phyloP scores from a whole-genome alignment of 2,329 filamentous ascomycete genomes.

The Colletotrichum sp. region DNA sequence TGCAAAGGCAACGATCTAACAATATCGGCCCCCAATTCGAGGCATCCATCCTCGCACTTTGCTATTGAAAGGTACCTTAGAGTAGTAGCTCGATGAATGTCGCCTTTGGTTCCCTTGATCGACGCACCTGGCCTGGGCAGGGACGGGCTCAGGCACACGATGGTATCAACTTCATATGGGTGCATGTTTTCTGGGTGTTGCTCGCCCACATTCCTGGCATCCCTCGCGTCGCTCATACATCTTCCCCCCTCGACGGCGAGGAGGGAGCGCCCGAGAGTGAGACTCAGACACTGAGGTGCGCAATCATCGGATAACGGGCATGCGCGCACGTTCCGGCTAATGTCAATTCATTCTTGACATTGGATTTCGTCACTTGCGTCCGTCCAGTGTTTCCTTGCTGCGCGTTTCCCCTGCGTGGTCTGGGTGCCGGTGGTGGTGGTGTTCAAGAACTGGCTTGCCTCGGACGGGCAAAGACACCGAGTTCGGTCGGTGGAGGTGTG shows the following conservation, averaged over 20 bases:
- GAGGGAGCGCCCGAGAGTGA: not conserved
- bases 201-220: slow-evolving; percentile 8
- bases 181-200: not conserved
- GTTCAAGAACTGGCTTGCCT: not conserved
- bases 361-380: not conserved
- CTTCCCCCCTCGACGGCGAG: not conserved
- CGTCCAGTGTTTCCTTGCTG: not conserved
- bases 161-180: not conserved
- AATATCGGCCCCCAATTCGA: not conserved
- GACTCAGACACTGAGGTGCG: not conserved
- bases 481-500: slow-evolving; percentile 8
- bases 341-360: not conserved
- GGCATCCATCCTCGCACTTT: not conserved
- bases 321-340: not conserved
- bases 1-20: not conserved
- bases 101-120: slow-evolving; percentile 9
- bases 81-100: not conserved
- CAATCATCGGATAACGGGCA: not conserved
- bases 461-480: slow-evolving; percentile 2
- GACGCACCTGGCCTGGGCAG: not conserved
- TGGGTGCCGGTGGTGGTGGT: not conserved
- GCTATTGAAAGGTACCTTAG: not conserved
- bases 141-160: not conserved
- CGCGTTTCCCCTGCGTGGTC: not conserved
- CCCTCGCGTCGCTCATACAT: slow-evolving; percentile 8